Evolutionary conservation across 805 yeast genomes (phyloP), one percentile per base, ranked within the genome.

Genomic region (Monosporozyma solicola): DNA sequence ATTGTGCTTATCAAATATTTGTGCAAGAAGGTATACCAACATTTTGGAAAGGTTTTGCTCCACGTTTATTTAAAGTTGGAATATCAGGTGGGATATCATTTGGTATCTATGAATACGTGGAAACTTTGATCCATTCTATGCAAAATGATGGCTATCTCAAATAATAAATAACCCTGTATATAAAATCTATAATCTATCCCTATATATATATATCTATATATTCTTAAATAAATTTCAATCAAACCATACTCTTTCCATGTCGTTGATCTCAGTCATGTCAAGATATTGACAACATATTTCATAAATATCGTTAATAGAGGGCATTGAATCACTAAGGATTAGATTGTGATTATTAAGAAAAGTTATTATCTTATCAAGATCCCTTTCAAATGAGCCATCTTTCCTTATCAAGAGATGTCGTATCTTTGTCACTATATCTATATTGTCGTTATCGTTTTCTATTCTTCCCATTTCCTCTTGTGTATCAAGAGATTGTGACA

Each of bases 41-140:
- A 25, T 70, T 80, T 47, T 80, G 83, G 80, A 68, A 74, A 53
- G 85, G 85, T 22, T 75, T 82, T 76, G 61, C 76, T 9, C 94
- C 92, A 16, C 72, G 95, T 55, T 75, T 85, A 50, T 70, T 85
- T 50, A 84, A 85, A 62, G 84, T 86, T 8, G 79, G 87, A 56
- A 72, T 83, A 16, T 80, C 84, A 43, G 89, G 94, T 25, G 85
- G 87, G 25, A 75, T 87, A 10, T 79, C 88, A 2, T 77, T 87
- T 53, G 73, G 80, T 15, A 77, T 84, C 20, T 86, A 85, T 64
- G 84, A 79, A 55, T 69, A 73, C 55, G 76, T 80, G 9, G 84
- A 82, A 59, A 74, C 72, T 47, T 48, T 66, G 16, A 54, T 62
- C 24, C 55, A 54, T 27, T 32, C 53, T 15, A 54, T 62, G 58